These are phyloP conservation scores for Wickerhamiella spandovensis DNA, from an alignment of 805 yeast species.

Conservation along the genomic window DNA sequence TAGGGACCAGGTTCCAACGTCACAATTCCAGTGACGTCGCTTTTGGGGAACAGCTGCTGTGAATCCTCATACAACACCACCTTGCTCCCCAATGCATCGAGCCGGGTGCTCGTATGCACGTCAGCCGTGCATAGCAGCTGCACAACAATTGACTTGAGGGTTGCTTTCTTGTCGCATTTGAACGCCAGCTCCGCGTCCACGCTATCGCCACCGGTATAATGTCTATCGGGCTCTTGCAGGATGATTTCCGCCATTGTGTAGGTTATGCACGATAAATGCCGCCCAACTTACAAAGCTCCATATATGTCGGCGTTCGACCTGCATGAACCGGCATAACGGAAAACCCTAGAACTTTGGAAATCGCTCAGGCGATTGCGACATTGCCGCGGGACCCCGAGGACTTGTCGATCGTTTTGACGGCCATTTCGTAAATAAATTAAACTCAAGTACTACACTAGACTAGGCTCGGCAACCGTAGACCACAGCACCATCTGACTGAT, in stretches of 20 bases:
- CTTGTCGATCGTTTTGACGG: too few species aligned
- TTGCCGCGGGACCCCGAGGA: too few species aligned
- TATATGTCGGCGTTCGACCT: background rate
- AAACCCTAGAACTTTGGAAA: background rate
- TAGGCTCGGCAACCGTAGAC: conserved; percentile 21
- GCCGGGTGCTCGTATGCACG: background rate
- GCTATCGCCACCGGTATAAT: background rate
- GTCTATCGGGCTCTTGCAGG: background rate
- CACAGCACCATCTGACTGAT: conserved; percentile 34
- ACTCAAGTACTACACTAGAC: too few species aligned
- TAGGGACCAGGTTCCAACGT: background rate
- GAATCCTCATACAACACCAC: background rate
- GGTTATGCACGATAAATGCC: background rate
- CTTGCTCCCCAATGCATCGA: background rate
- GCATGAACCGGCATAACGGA: background rate
- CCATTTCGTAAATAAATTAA: too few species aligned
- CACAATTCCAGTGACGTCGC: background rate
- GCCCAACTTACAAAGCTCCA: background rate
- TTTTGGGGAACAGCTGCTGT: background rate
- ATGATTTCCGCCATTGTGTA: background rate
- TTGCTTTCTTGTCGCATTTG: background rate
- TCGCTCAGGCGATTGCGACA: background rate
- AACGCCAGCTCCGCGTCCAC: background rate
- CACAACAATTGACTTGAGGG: background rate
- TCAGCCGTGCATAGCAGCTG: background rate